Conservation (phyloP, 176 grass and related monocot species). For the Guadua angustifolia region DNA sequence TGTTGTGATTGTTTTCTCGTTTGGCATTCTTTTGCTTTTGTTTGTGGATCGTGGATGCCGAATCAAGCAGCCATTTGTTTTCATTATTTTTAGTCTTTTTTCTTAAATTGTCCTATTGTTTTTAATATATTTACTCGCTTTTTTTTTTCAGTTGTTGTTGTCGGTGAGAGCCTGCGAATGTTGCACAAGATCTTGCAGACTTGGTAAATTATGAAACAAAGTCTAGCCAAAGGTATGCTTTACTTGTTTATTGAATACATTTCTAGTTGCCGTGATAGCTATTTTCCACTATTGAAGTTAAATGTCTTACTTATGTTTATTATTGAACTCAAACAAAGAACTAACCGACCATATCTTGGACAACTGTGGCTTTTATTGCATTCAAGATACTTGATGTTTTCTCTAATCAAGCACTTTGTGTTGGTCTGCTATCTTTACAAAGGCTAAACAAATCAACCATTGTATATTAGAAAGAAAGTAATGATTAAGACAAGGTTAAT, state of each 20-base stretch:
- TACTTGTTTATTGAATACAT: conserved; percentile 20
- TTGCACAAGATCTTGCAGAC: conserved; percentile 64
- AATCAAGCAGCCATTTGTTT: neutral
- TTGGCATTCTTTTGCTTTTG: neutral
- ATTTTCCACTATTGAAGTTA: conserved; percentile 17
- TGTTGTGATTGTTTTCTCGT: neutral
- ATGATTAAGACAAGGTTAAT: neutral
- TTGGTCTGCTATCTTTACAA: neutral
- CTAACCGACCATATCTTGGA: neutral
- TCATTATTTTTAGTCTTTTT: neutral
- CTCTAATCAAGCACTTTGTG: neutral
- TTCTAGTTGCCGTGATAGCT: neutral
- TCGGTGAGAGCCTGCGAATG: conserved; percentile 71
- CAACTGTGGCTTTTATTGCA: neutral
- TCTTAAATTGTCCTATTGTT: neutral
- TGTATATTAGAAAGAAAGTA: neutral
- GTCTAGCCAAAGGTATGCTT: conserved; percentile 64
- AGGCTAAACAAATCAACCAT: neutral
- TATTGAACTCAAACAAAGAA: neutral
- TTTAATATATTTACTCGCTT: conserved; percentile 22
- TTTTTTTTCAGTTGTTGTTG: conserved; percentile 62
- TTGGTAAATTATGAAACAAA: conserved; percentile 53
- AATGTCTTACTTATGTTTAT: neutral
- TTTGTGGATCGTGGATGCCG: conserved; percentile 11
- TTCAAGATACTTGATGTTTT: neutral